These are phyloP conservation scores for Emericellopsis atlantica DNA, from an alignment of 2,329 filamentous ascomycete genomes.

Conservation along the genomic window DNA sequence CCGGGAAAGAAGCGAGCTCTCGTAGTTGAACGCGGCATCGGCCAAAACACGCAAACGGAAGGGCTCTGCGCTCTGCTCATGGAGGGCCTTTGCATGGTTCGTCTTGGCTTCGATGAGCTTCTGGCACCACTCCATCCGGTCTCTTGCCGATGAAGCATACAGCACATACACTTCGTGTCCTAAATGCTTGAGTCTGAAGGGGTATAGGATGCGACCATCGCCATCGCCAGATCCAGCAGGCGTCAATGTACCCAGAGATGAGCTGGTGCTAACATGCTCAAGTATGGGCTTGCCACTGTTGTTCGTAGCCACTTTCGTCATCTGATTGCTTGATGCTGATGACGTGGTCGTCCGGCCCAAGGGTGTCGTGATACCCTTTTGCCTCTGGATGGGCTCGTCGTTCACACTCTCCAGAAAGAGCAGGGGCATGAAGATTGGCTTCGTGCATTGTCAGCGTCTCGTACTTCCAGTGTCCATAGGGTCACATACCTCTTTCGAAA, in stretches of 20 bases:
- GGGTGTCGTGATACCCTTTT: constrained; percentile 58
- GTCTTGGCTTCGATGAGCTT: constrained; percentile 95
- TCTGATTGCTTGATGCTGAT: constrained; percentile 42
- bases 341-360: constrained; percentile 47
- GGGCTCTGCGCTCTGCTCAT: constrained; percentile 88
- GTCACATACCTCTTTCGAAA: constrained; percentile 65
- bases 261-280: constrained; percentile 53
- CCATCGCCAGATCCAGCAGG: constrained; percentile 45
- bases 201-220: constrained; percentile 78
- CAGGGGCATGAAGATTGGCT: constrained; percentile 92
- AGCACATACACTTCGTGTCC: constrained; percentile 88
- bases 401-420: constrained; percentile 85
- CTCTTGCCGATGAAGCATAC: constrained; percentile 66
- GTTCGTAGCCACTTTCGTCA: constrained; percentile 42
- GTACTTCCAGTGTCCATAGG: background rate
- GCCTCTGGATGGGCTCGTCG: constrained; percentile 80
- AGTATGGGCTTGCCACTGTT: constrained; percentile 43
- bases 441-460: constrained; percentile 12
- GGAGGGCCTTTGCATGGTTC: constrained; percentile 75
- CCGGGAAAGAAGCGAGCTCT: constrained; percentile 48
- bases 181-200: constrained; percentile 91
- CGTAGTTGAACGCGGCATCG: constrained; percentile 81
- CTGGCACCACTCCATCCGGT: constrained; percentile 77
- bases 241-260: constrained; percentile 29
- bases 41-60: constrained; percentile 87